Conservation (phyloP, 495 filamentous ascomycete species). For the Hypoxylon trugodes region DNA sequence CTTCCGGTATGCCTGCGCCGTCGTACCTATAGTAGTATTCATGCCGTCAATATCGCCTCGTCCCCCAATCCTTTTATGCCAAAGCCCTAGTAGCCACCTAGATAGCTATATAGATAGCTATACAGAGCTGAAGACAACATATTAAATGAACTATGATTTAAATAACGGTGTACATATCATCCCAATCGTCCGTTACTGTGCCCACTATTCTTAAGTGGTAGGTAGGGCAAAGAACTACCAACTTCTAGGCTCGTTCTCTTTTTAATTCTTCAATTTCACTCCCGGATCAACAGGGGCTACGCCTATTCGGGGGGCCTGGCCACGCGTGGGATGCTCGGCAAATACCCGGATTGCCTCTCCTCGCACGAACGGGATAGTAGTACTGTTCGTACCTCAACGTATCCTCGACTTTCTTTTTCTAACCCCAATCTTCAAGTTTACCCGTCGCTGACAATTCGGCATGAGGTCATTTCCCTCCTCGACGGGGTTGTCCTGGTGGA, state of each 20-base stretch:
- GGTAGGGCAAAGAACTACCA: constrained; percentile 6
- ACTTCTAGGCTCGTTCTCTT: constrained; percentile 25
- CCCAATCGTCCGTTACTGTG: constrained; percentile 20
- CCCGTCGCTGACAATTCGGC: constrained; percentile 21
- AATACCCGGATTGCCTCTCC: constrained; percentile 39
- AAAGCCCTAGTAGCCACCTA: not conserved
- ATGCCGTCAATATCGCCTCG: constrained; percentile 31
- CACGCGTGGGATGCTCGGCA: constrained; percentile 40
- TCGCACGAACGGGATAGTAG: constrained; percentile 39
- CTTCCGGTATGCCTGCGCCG: constrained; percentile 33
- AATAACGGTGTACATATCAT: constrained; percentile 32
- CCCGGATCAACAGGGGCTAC: constrained; percentile 41
- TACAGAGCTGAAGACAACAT: no score
- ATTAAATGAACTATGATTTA: no score
- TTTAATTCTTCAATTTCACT: constrained; percentile 29
- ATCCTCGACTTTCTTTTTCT: constrained; percentile 3
- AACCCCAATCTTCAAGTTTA: constrained; percentile 31
- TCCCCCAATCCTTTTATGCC: constrained; percentile 10
- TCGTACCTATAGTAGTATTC: constrained; percentile 27
- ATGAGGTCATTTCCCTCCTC: constrained; percentile 32
- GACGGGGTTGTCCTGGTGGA: constrained; percentile 16
- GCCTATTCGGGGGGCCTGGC: constrained; percentile 33
- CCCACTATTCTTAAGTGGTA: not conserved
- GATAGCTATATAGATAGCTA: not conserved
- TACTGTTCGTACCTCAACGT: constrained; percentile 4